These are phyloP conservation scores for Xylaria intraflava DNA, from an alignment of 495 filamentous ascomycete genomes.

Conservation along the genomic window DNA sequence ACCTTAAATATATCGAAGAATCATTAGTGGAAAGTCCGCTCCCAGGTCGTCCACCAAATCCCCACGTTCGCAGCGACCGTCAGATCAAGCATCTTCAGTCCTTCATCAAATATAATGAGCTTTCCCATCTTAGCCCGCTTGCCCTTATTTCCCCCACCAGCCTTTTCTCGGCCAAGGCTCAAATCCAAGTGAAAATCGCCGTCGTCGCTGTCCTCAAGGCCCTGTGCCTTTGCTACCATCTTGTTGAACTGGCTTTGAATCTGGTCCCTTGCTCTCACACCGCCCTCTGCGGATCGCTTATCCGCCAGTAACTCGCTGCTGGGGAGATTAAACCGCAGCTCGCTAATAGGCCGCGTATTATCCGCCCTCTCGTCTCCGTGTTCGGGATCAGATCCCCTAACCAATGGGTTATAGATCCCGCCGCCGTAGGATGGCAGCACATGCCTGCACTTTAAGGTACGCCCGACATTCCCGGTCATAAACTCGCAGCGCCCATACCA, in stretches of 20 bases:
- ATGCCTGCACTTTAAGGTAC: slow-evolving; percentile 73
- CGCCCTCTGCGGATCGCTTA: slow-evolving; percentile 18
- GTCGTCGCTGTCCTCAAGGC: slow-evolving; percentile 28
- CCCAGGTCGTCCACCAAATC: slow-evolving; percentile 90
- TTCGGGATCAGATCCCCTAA: slow-evolving; percentile 28
- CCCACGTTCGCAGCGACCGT: slow-evolving; percentile 86
- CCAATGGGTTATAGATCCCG: slow-evolving; percentile 35
- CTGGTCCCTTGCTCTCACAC: slow-evolving; percentile 20
- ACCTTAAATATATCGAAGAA: neutral
- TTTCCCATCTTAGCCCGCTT: slow-evolving; percentile 91
- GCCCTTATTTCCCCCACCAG: slow-evolving; percentile 75
- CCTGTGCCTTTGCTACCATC: slow-evolving; percentile 23
- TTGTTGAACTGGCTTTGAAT: slow-evolving; percentile 35
- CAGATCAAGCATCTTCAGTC: slow-evolving; percentile 91
- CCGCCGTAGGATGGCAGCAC: slow-evolving; percentile 39
- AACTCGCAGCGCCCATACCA: slow-evolving; percentile 86
- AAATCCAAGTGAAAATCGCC: slow-evolving; percentile 50
- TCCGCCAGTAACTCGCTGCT: slow-evolving; percentile 31
- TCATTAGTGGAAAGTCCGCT: slow-evolving; percentile 29
- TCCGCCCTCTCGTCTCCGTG: slow-evolving; percentile 10
- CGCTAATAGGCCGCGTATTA: slow-evolving; percentile 58
- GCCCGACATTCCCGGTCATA: slow-evolving; percentile 62
- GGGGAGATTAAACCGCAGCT: slow-evolving; percentile 83
- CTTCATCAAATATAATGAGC: slow-evolving; percentile 82
- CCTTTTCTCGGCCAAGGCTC: slow-evolving; percentile 64